Evolutionary conservation across 306 rosid species (phyloP), one percentile per base, ranked within the genome.

Genomic region (Purshia tridentata): DNA sequence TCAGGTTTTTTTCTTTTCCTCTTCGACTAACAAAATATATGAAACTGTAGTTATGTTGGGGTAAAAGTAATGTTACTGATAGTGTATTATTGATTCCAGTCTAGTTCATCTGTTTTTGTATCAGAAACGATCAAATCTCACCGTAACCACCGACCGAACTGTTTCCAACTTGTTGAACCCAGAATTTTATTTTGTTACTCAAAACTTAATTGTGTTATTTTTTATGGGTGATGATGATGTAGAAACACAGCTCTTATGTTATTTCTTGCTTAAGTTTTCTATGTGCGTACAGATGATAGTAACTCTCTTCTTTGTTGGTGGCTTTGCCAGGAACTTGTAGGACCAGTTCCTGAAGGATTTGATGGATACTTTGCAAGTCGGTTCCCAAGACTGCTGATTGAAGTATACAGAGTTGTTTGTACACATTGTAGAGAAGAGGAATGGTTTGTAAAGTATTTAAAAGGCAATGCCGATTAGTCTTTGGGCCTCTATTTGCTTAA

Each of bases 1-100:
- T 72, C 96, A 93, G 97, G 98, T 93, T 75, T 72, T 45, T 16
- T 69, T 75, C 79, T 62, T 66, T 42, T 37, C 74, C 57, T 46
- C 78, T 73, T 18, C 12, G 20, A 22, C 49, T 57, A 49, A 70
- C 56, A 55, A 16, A 22, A 10, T 44, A n/a, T 37, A 16, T 22
- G 40, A 48, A 47, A 9, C 23, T 11, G 9, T 13, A 7, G 18
- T 70, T 12, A 15, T 18, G 9, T 41, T 44, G 47, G 47, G 47
- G 47, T 44, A 5, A 6, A 6, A 44, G 6, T 6, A 44, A 8
- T 29, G 35, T 29, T 29, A 29, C 35, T 29, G 1, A 29, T 29
- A 44, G 4, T 6, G 6, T 44, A 6, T 8, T 44, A 1, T 44
- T 44, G 47, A 44, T 5, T 44, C 47, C 47, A 44, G 4, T 44